Evolutionary conservation across 768 basidiomycete genomes (phyloP), one percentile per base, ranked within the genome.

Genomic region (Suillus discolor): DNA sequence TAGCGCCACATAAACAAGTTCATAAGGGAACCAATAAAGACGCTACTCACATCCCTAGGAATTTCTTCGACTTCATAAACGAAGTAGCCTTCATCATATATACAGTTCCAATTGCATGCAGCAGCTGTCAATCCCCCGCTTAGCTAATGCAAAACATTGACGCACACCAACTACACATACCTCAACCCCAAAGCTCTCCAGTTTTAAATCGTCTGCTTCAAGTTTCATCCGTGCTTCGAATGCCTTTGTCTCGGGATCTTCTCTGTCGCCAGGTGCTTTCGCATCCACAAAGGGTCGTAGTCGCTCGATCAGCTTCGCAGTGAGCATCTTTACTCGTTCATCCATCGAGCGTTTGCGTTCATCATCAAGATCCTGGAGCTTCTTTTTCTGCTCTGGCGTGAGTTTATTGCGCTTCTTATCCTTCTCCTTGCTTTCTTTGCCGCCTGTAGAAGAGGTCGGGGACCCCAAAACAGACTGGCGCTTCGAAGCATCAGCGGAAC

Each of bases 101-200:
- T 31, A 97, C 89, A 51, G 85, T 89, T 2, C 95, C 93, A 68
- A 97, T 96, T 15, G 94, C 90, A 73, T 97, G 95, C 34, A 97
- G 79, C 45, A 97, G 85, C 91, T 94, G 66, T 59, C 15, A 16
- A 41, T 8, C 5, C 12, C 54, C 4, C 34, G 20, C 20, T 39
- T 31, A 57, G 13, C 4, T 39, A 18, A 38, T 12, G 34, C 31
- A 11, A 54, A 15, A 15, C 36, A 12, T 8, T 20, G 55, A 69
- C 12, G n/a, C 16, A 55, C 54, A 42, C 1, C 36, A 57, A 13
- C 41, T 7, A 57, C 49, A 75, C 85, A 38, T 70, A 93, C 91
- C 87, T 98, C 97, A 28, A 99, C 89, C 57, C 97, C 97, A 77
- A 99, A 99, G 70, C 93, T 96, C 82, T 99, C 97, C 62, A 98